Conservation (phyloP, 176 grass and related monocot species). For the Triticum timopheevii region DNA sequence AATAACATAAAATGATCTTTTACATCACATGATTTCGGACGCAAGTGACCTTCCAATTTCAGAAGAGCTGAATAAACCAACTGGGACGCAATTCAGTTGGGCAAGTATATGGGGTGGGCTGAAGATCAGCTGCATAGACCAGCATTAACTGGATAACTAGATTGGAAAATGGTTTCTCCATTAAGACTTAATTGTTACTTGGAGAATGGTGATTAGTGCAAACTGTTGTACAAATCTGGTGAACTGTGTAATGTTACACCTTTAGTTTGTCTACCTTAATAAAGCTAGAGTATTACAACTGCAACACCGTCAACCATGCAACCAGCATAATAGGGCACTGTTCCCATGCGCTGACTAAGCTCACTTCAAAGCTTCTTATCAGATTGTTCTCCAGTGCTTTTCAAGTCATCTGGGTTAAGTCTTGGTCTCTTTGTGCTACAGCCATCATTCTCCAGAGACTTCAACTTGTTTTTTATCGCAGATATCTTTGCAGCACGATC, state of each 20-base stretch:
- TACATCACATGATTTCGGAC: neutral
- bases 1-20: neutral
- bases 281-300: slow-evolving; percentile 24
- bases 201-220: slow-evolving; percentile 9
- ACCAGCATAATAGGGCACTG: neutral
- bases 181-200: neutral
- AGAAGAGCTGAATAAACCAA: neutral
- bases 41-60: neutral
- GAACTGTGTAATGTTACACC: slow-evolving; percentile 27
- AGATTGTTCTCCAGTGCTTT: neutral
- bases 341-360: neutral
- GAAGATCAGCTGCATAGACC: neutral
- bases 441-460: slow-evolving; percentile 64
- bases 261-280: neutral
- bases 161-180: slow-evolving; percentile 7
- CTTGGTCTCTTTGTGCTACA: slow-evolving; percentile 70
- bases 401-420: slow-evolving; percentile 30
- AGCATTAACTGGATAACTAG: neutral
- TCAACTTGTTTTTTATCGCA: slow-evolving; percentile 83
- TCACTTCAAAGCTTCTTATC: slow-evolving; percentile 33
- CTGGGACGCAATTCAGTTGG: slow-evolving; percentile 21
- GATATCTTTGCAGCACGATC: slow-evolving; percentile 71
- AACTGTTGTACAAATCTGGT: slow-evolving; percentile 21
- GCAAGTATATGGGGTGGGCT: neutral
- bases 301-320: slow-evolving; percentile 23